Base-by-base conservation (phyloP, 345 rosid species). In the Eucalyptus tenuipes region DNA sequence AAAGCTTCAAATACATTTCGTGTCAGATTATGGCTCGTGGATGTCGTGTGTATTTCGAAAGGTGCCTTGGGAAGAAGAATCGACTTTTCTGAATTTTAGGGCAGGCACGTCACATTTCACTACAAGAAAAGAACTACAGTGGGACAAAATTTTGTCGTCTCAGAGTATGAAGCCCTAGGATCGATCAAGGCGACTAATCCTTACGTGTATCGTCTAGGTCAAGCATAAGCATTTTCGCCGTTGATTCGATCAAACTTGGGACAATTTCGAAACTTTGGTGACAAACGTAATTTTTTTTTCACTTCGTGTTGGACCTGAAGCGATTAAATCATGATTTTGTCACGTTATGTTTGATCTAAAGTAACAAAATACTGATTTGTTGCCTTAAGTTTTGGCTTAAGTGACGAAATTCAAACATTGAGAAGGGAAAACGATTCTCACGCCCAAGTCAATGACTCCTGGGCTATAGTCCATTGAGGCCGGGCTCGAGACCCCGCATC, bases 401-500 rank as follows among this genome's bases (percentile, higher is more conserved):
- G 16, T 13, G 71, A 61, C 9, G 1, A 29, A 61, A 61, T 29
- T 13, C 8, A 29, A 61, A 61, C 37, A 61, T 61, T 13, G 33
- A 29, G 71, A 61, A 7, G 71, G 71, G 37, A 61, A 29, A 61
- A 29, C 0, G 4, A 27, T 27, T 59, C 15, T 2, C 5, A 1
- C 0, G 14, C 15, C 2, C 0, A 59, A 49, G 52, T 49, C 6
- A 14, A 49, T 6, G 6, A 13, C 50, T 49, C 8, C 3, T 16
- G 8, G 22, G 55, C 55, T 50, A 7, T 18, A n/a, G 17, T 61
- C 7, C 68, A 5, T 61, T 27, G 10, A 13, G 16, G 33, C 0
- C 1, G 1, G 2, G 25, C 57, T 52, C 0, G 2, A 18, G 57
- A 52, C 5, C 2, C 4, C 5, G 0, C 18, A 7, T 3, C 25